phyloP scores from a whole-genome alignment of 495 filamentous ascomycete genomes.

The Penicillium samsonianum region DNA sequence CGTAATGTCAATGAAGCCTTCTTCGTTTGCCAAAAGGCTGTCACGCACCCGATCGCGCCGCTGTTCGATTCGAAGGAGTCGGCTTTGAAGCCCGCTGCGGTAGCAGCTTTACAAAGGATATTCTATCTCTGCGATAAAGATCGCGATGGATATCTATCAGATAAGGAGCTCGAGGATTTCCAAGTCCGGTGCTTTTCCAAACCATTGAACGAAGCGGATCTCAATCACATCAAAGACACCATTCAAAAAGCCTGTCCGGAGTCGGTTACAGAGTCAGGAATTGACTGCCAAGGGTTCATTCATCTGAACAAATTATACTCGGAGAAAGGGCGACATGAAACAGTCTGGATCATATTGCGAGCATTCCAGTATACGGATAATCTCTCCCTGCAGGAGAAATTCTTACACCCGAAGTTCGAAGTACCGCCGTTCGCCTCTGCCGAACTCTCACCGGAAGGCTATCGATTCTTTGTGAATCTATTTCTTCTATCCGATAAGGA shows the following conservation, averaged over 20 bases:
- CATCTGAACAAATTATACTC: slow-evolving; percentile 92
- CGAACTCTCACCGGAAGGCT: slow-evolving; percentile 90
- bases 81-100: slow-evolving; percentile 81
- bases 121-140: slow-evolving; percentile 97
- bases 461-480: slow-evolving; percentile 95
- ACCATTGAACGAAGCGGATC: slow-evolving; percentile 71
- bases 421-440: slow-evolving; percentile 88
- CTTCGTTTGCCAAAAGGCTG: slow-evolving; percentile 97
- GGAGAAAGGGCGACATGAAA: slow-evolving; percentile 97
- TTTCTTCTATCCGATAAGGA: slow-evolving; percentile 96
- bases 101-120: slow-evolving; percentile 80
- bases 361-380: slow-evolving; percentile 96
- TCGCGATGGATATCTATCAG: slow-evolving; percentile 90
- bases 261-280: slow-evolving; percentile 68
- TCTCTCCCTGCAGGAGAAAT: slow-evolving; percentile 82
- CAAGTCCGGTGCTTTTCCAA: slow-evolving; percentile 91
- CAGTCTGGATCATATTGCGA: slow-evolving; percentile 94
- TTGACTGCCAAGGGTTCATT: slow-evolving; percentile 80
- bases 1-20: slow-evolving; percentile 96
- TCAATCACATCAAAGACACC: slow-evolving; percentile 83
- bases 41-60: slow-evolving; percentile 95
- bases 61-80: slow-evolving; percentile 94
- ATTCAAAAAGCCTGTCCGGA: slow-evolving; percentile 67
- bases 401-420: slow-evolving; percentile 92
- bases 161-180: slow-evolving; percentile 86